Conservation (phyloP, 2,329 filamentous ascomycete species). For the Periconia macrospinosa region DNA sequence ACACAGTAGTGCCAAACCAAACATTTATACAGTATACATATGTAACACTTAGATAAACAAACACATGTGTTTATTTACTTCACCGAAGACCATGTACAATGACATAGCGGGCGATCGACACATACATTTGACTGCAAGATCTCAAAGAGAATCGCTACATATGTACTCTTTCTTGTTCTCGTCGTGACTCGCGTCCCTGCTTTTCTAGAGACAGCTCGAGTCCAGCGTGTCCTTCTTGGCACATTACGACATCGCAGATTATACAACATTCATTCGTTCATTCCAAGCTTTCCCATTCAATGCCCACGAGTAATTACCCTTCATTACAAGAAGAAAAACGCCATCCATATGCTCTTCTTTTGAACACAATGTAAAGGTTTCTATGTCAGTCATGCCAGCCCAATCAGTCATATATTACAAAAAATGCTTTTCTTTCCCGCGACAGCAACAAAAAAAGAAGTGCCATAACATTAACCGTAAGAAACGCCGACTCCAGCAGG, state of each 20-base stretch:
- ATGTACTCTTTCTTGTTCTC: too few relatives aligned
- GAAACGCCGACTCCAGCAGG: conserved; percentile 28
- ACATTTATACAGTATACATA: too few relatives aligned
- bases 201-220: too few relatives aligned
- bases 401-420: conserved; percentile 2
- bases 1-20: too few relatives aligned
- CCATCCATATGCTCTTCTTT: conserved; percentile 6
- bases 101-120: too few relatives aligned
- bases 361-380: neutral
- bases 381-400: conserved; percentile 1
- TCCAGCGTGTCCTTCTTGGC: neutral
- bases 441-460: neutral
- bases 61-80: too few relatives aligned
- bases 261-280: neutral
- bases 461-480: conserved; percentile 11
- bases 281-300: neutral
- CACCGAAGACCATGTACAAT: too few relatives aligned
- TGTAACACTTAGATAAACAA: too few relatives aligned
- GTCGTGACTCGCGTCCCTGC: too few relatives aligned
- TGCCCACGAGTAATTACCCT: neutral
- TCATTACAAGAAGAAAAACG: conserved; percentile 2
- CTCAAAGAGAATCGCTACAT: too few relatives aligned
- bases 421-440: neutral
- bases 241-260: neutral
- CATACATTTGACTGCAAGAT: too few relatives aligned